A percentile compares a stretch with the other conserved stretches of the same genome.
Evolutionary conservation across 2,329 filamentous ascomycete species (phyloP).

Genomic region (Nemania sp.): DNA sequence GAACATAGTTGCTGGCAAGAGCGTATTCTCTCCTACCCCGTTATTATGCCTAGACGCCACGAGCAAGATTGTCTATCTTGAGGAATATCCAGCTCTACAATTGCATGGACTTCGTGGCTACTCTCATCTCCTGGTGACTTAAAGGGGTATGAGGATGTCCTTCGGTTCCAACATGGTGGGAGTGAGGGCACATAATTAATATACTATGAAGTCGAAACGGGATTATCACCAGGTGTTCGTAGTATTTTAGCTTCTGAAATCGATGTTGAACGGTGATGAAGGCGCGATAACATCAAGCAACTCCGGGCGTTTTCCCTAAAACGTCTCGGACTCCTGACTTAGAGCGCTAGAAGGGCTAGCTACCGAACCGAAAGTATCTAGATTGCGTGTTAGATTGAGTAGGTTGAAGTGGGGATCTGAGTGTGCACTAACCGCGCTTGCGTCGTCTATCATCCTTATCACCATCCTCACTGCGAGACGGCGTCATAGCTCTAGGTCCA

Average conservation of each 20-base stretch:
- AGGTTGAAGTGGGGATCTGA: background rate
- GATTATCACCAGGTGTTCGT: slow-evolving; percentile 31
- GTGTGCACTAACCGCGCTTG: slow-evolving; percentile 65
- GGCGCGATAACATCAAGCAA: slow-evolving; percentile 47
- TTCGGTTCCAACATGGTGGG: background rate
- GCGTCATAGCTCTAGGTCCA: slow-evolving; percentile 71
- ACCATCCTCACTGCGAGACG: slow-evolving; percentile 61
- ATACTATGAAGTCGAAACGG: slow-evolving; percentile 29
- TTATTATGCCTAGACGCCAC: background rate
- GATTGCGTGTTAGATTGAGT: slow-evolving; percentile 30
- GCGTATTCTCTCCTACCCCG: background rate
- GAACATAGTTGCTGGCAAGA: background rate
- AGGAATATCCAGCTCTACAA: background rate
- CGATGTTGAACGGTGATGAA: slow-evolving; percentile 49
- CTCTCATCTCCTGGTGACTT: too few species aligned
- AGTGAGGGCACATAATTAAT: slow-evolving; percentile 9
- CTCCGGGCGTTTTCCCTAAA: slow-evolving; percentile 55
- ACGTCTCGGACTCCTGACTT: slow-evolving; percentile 67
- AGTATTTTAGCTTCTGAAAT: slow-evolving; percentile 44
- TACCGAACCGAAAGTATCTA: slow-evolving; percentile 67
- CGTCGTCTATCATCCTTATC: slow-evolving; percentile 62
- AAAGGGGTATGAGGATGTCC: background rate
- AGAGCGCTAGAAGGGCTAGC: slow-evolving; percentile 51
- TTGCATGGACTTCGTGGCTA: background rate
- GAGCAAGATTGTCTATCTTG: background rate